Evolutionary conservation across 2,329 filamentous ascomycete species (phyloP).

Genomic region (Alternaria ventricosa): DNA sequence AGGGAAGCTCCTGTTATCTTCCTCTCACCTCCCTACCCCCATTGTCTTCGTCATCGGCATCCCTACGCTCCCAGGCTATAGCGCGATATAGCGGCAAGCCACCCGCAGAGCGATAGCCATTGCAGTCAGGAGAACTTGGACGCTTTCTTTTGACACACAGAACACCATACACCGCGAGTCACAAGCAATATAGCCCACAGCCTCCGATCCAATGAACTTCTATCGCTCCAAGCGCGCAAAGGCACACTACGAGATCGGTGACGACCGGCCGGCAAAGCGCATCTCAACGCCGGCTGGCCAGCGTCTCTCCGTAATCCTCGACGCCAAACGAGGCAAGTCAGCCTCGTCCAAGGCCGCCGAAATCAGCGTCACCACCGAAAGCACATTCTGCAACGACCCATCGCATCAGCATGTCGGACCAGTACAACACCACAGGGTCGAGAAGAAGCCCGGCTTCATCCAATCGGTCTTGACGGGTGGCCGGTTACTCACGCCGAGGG

Average conservation of each 20-base stretch:
- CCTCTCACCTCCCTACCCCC: neutral
- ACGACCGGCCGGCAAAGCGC: slow-evolving; percentile 47
- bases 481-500: slow-evolving; percentile 36
- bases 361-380: slow-evolving; percentile 35
- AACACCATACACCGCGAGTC: neutral
- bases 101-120: slow-evolving; percentile 3
- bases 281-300: slow-evolving; percentile 53
- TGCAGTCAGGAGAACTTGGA: neutral
- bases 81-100: slow-evolving; percentile 12
- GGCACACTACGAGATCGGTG: slow-evolving; percentile 30
- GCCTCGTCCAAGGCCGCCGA: slow-evolving; percentile 23
- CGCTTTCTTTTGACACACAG: neutral
- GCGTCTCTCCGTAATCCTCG: slow-evolving; percentile 51
- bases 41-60: neutral
- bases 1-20: slow-evolving; percentile 4
- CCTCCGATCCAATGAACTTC: slow-evolving; percentile 30
- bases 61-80: slow-evolving; percentile 7
- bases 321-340: slow-evolving; percentile 30
- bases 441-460: slow-evolving; percentile 27
- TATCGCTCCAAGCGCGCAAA: slow-evolving; percentile 31
- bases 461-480: slow-evolving; percentile 26
- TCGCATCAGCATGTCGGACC: slow-evolving; percentile 32
- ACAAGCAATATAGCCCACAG: neutral
- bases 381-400: slow-evolving; percentile 39
- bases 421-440: slow-evolving; percentile 22